phyloP scores from a whole-genome alignment of 2,329 filamentous ascomycete species.

The Colletotrichum echinochloae region DNA sequence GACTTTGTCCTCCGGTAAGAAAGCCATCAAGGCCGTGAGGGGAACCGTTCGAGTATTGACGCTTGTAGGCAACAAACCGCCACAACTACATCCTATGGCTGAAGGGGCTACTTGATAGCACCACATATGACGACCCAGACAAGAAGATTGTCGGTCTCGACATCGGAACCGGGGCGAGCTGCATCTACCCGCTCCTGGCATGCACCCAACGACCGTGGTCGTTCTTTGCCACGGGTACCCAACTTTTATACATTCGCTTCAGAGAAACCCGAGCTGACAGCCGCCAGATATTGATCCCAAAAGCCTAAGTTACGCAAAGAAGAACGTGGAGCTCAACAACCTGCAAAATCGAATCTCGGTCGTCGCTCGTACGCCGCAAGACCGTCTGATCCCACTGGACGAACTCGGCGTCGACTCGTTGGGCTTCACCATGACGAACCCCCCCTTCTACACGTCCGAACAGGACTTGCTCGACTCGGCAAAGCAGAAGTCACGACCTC shows the following conservation, averaged over 20 bases:
- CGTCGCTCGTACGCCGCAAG: slow-evolving; percentile 63
- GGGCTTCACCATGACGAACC: slow-evolving; percentile 93
- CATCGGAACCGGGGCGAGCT: slow-evolving; percentile 90
- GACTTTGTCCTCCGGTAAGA: slow-evolving; percentile 86
- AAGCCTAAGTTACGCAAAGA: slow-evolving; percentile 73
- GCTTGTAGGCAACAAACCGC: slow-evolving; percentile 68
- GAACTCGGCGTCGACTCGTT: slow-evolving; percentile 63
- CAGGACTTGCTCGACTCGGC: slow-evolving; percentile 76
- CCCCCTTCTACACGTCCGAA: slow-evolving; percentile 88
- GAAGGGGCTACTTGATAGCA: slow-evolving; percentile 82
- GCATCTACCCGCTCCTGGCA: slow-evolving; percentile 89
- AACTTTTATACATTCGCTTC: background rate
- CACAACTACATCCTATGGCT: slow-evolving; percentile 95
- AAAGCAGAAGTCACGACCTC: slow-evolving; percentile 72
- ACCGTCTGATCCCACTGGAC: slow-evolving; percentile 73
- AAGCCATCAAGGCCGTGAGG: background rate
- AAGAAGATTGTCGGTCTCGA: slow-evolving; percentile 78
- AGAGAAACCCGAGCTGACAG: background rate
- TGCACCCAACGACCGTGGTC: slow-evolving; percentile 79
- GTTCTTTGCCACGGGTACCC: slow-evolving; percentile 72
- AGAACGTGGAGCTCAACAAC: slow-evolving; percentile 76
- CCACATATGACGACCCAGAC: slow-evolving; percentile 61
- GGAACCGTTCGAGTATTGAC: slow-evolving; percentile 5
- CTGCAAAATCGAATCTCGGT: slow-evolving; percentile 74
- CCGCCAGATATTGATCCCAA: slow-evolving; percentile 78